These are phyloP conservation scores for Arthrobotrys sinensis DNA, from an alignment of 2,329 filamentous ascomycete genomes.

Conservation along the genomic window DNA sequence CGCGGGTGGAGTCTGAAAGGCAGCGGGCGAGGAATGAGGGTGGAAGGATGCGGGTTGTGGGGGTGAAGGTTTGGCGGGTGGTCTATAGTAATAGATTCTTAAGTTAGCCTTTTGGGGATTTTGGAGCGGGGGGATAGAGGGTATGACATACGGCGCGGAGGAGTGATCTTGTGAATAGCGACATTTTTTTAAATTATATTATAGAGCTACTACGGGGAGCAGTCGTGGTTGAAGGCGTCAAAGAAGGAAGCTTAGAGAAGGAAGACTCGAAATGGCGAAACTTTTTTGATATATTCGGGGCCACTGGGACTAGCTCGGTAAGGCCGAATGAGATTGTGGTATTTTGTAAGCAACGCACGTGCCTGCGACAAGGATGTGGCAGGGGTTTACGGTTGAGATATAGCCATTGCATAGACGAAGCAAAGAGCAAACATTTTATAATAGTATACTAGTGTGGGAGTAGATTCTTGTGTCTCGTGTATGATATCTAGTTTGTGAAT, in stretches of 20 bases:
- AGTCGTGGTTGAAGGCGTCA: neutral
- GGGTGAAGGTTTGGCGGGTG: conserved; percentile 27
- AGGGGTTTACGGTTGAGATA: neutral
- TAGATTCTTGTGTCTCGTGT: too few species aligned
- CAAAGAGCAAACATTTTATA: too few species aligned
- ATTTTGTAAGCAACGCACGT: conserved; percentile 55
- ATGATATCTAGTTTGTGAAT: too few species aligned
- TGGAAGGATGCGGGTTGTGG: conserved; percentile 12
- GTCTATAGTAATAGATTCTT: conserved; percentile 23
- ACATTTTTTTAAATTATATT: conserved; percentile 26
- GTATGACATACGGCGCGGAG: conserved; percentile 37
- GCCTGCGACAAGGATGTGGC: neutral
- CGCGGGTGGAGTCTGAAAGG: conserved; percentile 83
- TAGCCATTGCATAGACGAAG: too few species aligned
- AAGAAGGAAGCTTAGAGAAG: neutral
- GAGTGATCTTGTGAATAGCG: conserved; percentile 53
- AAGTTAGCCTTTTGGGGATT: neutral
- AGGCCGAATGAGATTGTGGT: conserved; percentile 48
- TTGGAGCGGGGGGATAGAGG: neutral
- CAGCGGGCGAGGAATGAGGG: conserved; percentile 29
- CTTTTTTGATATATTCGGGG: conserved; percentile 13
- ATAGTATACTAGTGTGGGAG: too few species aligned
- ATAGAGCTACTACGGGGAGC: neutral
- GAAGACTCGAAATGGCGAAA: conserved; percentile 13
- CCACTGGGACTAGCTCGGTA: neutral